Evolutionary conservation across 495 filamentous ascomycete genomes (phyloP).

Genomic region (Penicillium malachiteum): DNA sequence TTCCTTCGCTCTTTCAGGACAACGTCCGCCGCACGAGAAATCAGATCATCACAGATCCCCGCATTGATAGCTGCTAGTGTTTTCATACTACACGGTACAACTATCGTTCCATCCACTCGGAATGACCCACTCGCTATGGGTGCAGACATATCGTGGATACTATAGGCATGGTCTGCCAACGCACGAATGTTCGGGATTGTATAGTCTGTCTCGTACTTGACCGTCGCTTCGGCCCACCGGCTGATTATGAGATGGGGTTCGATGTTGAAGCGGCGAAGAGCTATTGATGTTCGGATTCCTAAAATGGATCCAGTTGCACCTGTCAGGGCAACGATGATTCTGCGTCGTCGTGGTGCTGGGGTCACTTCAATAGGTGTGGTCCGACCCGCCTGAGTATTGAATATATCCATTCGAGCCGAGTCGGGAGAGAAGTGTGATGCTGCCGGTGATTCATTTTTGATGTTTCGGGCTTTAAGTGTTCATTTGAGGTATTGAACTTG

Average conservation of each 20-base stretch:
- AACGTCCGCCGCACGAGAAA: conserved; percentile 45
- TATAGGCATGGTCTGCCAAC: conserved; percentile 40
- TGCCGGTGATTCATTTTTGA: no score
- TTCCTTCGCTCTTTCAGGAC: conserved; percentile 45
- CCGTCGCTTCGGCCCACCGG: conserved; percentile 44
- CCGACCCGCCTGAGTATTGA: background rate
- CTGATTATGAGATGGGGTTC: conserved; percentile 44
- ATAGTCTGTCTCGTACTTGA: conserved; percentile 45
- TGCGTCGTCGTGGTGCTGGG: conserved; percentile 11
- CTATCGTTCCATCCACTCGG: conserved; percentile 35
- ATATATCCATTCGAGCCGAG: background rate
- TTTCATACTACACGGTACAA: conserved; percentile 42
- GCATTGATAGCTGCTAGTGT: conserved; percentile 31
- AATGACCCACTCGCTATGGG: conserved; percentile 38
- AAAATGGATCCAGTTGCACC: conserved; percentile 42
- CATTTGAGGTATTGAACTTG: no score
- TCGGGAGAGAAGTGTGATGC: no score
- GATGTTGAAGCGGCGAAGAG: conserved; percentile 36
- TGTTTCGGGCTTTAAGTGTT: no score
- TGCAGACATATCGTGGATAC: conserved; percentile 37
- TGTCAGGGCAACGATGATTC: conserved; percentile 43
- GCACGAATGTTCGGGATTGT: conserved; percentile 29
- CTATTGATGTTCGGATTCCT: conserved; percentile 36
- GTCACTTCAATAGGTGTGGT: background rate
- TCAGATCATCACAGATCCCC: conserved; percentile 39